phyloP scores from a whole-genome alignment of 2,329 filamentous ascomycete genomes.

The Neopestalotiopsis sp. region DNA sequence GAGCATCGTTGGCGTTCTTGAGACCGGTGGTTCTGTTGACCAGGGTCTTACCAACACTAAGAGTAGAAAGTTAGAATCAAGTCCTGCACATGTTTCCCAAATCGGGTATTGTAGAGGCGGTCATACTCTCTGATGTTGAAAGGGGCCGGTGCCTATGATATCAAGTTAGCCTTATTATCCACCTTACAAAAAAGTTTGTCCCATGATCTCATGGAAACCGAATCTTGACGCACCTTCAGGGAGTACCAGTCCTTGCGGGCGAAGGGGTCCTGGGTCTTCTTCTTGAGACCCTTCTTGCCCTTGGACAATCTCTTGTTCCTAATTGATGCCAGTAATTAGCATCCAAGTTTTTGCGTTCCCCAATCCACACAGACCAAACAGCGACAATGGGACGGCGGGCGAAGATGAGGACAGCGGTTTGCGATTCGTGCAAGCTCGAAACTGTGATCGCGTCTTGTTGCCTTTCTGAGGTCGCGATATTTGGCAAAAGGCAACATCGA shows the following conservation, averaged over 20 bases:
- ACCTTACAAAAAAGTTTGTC: too few species aligned
- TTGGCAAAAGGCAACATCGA: conserved; percentile 2
- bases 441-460: conserved; percentile 18
- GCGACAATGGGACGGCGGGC: not conserved
- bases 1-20: conserved; percentile 99
- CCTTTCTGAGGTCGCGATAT: not conserved
- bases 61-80: conserved; percentile 35
- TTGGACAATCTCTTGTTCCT: conserved; percentile 99
- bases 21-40: conserved; percentile 99
- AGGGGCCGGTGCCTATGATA: conserved; percentile 80
- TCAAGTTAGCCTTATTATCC: not conserved
- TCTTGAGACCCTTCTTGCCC: conserved; percentile 99
- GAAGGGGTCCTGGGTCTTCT: conserved; percentile 98
- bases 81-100: conserved; percentile 5
- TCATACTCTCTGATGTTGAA: conserved; percentile 97
- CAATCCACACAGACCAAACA: not conserved
- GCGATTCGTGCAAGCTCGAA: not conserved
- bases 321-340: conserved; percentile 38
- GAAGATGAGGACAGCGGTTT: not conserved
- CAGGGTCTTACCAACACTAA: conserved; percentile 98
- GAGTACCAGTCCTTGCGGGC: conserved; percentile 99
- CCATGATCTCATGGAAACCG: not conserved
- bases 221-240: conserved; percentile 75
- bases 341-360: conserved; percentile 22
- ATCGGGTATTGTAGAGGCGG: conserved; percentile 7